Base-by-base conservation (phyloP, 225 moss, liverwort and hornwort species). In the Polytrichum commune region DNA sequence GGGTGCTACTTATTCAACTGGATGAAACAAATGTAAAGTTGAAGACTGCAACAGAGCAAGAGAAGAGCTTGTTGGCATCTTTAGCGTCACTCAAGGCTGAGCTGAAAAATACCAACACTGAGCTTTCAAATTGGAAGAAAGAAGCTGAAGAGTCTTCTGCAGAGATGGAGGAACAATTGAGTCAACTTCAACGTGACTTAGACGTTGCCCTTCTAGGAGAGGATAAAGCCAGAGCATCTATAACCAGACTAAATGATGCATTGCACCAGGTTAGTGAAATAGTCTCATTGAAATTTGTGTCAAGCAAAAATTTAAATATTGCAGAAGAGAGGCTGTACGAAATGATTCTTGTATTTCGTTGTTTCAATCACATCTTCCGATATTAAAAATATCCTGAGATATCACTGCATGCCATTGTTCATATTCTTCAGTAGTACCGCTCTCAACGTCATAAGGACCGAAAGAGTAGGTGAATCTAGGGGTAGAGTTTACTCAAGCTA, bases 191-290 rank as follows among this genome's bases (percentile, higher is more conserved):
- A 68, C 0, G 10, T 53, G 73, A 77, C 13, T 76, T 84, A 32
- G 69, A 73, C 70, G 73, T 3, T 73, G 29, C 69, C 9, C 25
- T 66, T 8, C 1, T 6, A 0, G 60, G 26, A 73, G 81, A 79
- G 67, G 27, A 0, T 13, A 61, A 76, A 68, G 22, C 69, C 35
- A 88, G 80, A 62, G 80, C 71, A 23, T 65, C 35, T 69, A 16
- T 80, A 20, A 73, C 69, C 18, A 70, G 74, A 54, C 23, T 84
- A 0, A 82, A 73, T 55, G 88, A 84, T 70, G 84, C 77, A 25
- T 73, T 84, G 19, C 84, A 82, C 24, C 68, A 88, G 55, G 88
- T 88, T 60, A 8, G 38, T 27, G 32, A 64, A 56, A 9, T 60
- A 28, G n/a, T 60, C 19, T 9, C 68, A 23, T 55, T 58, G 6